Percentiles rank a stretch among this genome's conserved stretches.
Conservation (phyloP, 2,329 filamentous ascomycete genomes). For the Capronia epimyces region DNA sequence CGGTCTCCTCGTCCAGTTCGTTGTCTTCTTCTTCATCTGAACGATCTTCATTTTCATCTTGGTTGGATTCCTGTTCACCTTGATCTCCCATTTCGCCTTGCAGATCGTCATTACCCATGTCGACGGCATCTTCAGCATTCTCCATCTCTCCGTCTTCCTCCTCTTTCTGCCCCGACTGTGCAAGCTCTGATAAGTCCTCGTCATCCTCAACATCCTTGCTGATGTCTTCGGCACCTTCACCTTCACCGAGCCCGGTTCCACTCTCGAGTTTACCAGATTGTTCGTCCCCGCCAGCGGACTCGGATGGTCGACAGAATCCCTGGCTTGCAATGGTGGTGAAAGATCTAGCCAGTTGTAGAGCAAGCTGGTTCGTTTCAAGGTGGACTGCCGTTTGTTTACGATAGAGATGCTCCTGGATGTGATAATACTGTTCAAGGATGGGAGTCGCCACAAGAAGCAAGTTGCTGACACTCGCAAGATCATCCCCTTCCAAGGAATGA, state of each 20-base stretch:
- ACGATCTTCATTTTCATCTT: slow-evolving; percentile 55
- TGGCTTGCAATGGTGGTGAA: slow-evolving; percentile 75
- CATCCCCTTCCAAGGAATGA: slow-evolving; percentile 41
- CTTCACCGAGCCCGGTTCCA: slow-evolving; percentile 90
- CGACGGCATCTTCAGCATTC: slow-evolving; percentile 44
- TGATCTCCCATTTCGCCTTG: slow-evolving; percentile 73
- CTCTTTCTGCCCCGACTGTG: slow-evolving; percentile 63
- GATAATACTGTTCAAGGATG: slow-evolving; percentile 67
- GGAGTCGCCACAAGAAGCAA: slow-evolving; percentile 59
- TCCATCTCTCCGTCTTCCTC: slow-evolving; percentile 48
- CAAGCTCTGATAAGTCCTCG: slow-evolving; percentile 85
- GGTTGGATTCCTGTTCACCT: slow-evolving; percentile 40
- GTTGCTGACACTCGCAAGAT: slow-evolving; percentile 42
- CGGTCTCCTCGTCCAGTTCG: slow-evolving; percentile 80
- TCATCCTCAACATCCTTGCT: slow-evolving; percentile 94
- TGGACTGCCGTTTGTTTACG: slow-evolving; percentile 60
- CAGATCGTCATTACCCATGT: slow-evolving; percentile 75
- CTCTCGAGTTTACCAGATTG: slow-evolving; percentile 76
- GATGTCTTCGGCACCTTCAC: slow-evolving; percentile 92
- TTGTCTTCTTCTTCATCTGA: slow-evolving; percentile 60
- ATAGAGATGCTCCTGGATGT: slow-evolving; percentile 56
- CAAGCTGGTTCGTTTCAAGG: slow-evolving; percentile 64
- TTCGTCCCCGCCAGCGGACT: slow-evolving; percentile 66
- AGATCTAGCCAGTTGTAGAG: slow-evolving; percentile 66
- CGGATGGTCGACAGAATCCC: slow-evolving; percentile 86